phyloP scores from a whole-genome alignment of 495 filamentous ascomycete genomes.

The Sporormia fimetaria region DNA sequence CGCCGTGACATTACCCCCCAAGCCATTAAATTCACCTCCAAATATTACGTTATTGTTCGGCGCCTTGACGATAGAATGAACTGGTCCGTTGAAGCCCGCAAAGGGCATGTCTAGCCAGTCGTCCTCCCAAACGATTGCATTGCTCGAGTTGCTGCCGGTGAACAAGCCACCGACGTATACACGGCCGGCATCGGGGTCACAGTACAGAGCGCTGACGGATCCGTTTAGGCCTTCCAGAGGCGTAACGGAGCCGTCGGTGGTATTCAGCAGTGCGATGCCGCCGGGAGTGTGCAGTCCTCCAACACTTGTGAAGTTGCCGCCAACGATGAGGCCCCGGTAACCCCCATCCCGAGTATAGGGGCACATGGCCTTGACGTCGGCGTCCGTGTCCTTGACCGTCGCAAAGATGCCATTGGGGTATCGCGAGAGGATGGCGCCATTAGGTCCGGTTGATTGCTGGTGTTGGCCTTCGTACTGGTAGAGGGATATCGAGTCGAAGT shows the following conservation, averaged over 20 bases:
- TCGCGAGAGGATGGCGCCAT: conserved; percentile 70
- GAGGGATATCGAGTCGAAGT: conserved; percentile 84
- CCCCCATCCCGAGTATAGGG: conserved; percentile 56
- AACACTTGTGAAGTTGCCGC: conserved; percentile 93
- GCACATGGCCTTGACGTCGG: conserved; percentile 77
- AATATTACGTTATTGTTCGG: conserved; percentile 78
- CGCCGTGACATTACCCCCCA: conserved; percentile 71
- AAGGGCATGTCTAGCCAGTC: conserved; percentile 85
- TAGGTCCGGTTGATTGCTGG: conserved; percentile 50
- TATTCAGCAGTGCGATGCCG: conserved; percentile 71
- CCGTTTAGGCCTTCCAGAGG: conserved; percentile 70
- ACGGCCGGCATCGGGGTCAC: conserved; percentile 67
- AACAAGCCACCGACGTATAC: conserved; percentile 91
- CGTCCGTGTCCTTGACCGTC: conserved; percentile 62
- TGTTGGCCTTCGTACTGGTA: conserved; percentile 76
- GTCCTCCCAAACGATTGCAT: conserved; percentile 74
- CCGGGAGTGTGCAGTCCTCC: conserved; percentile 56
- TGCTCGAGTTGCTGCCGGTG: conserved; percentile 63
- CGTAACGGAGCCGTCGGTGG: conserved; percentile 51
- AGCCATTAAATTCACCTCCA: conserved; percentile 78
- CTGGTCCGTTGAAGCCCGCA: conserved; percentile 87
- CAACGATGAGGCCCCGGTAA: conserved; percentile 65
- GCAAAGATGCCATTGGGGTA: conserved; percentile 80
- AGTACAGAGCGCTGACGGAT: conserved; percentile 66
- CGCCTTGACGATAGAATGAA: conserved; percentile 70